Base-by-base conservation (phyloP, 2,329 filamentous ascomycete species). In the Arthroderma uncinatum region DNA sequence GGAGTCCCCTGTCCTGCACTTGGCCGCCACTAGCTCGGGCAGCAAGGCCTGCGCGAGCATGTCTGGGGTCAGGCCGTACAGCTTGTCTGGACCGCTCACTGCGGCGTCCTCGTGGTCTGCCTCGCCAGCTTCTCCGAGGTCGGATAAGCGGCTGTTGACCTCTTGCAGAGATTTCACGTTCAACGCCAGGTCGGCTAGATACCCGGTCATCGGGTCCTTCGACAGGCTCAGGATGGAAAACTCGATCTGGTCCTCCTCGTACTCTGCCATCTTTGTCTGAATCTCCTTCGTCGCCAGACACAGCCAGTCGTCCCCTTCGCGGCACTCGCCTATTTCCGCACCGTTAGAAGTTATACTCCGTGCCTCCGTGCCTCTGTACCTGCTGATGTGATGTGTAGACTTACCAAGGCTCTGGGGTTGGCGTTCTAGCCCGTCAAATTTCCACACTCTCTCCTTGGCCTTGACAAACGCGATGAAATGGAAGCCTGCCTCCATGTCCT, bases 381-480 rank as follows among this genome's bases (percentile, higher is more conserved):
- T 7, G 19, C 5, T 44, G n/a, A 16, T 44, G 12, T 34, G 12
- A 12, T 34, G 28, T 25, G 34, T 16, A n/a, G 34, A 48, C 63
- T 59, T 59, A 66, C 84, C 85, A 57, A 90, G 75, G 57, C 77
- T 79, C 34, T 82, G 79, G 2, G 89, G 92, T 61, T 84, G 82
- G 42, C 76, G 76, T 68, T 91, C 83, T 21, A 96, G 75, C 3
- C 92, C 92, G 70, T 97, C 92, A 4, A 97, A 82, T 68, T 91
- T 88, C 89, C 89, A 96, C 12, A 95, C 80, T 57, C 82, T 76
- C 1, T 82, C 84, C n/a, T 80, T 77, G 12, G 83, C 80, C 1
- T 89, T 88, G 30, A 96, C 83, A 66, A 92, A 95, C 5, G 90
- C 91, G 61, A 95, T 86, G 70, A 93, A 97, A 67, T 97, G 92